These are phyloP conservation scores for Kwoniella mangroviensis DNA, from an alignment of 768 basidiomycete species.

Conservation along the genomic window DNA sequence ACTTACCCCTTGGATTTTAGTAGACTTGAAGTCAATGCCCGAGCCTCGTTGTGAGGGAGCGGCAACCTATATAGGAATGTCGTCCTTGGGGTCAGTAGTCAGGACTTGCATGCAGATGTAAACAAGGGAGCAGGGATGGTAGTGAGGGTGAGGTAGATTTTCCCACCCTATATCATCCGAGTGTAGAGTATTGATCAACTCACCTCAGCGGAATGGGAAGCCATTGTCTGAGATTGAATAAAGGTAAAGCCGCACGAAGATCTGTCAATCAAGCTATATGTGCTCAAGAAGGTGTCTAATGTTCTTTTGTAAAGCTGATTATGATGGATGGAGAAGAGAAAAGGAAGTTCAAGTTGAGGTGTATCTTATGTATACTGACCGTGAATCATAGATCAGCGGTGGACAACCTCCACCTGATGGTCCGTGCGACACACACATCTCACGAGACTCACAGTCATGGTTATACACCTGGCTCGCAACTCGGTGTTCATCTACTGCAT, in stretches of 20 bases:
- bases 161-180: background rate
- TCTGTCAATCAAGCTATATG: too few species aligned
- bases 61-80: background rate
- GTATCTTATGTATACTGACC: too few species aligned
- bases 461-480: too few species aligned
- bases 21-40: background rate
- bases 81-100: background rate
- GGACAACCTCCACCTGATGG: background rate
- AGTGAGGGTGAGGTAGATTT: background rate
- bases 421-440: background rate
- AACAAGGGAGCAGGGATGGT: too few species aligned
- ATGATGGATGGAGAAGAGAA: background rate
- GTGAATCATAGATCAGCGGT: background rate
- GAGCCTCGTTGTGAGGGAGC: background rate
- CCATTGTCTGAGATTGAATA: background rate
- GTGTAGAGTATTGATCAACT: background rate
- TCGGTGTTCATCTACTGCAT: too few species aligned
- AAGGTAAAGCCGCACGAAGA: too few species aligned
- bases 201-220: background rate
- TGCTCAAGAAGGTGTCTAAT: too few species aligned
- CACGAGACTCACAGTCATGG: background rate
- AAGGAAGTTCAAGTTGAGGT: background rate
- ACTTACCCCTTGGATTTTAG: background rate
- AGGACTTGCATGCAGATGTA: too few species aligned
- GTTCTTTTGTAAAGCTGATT: too few species aligned